Conservation (phyloP, 805 yeast species). For the Blastobotrys terrestris region DNA sequence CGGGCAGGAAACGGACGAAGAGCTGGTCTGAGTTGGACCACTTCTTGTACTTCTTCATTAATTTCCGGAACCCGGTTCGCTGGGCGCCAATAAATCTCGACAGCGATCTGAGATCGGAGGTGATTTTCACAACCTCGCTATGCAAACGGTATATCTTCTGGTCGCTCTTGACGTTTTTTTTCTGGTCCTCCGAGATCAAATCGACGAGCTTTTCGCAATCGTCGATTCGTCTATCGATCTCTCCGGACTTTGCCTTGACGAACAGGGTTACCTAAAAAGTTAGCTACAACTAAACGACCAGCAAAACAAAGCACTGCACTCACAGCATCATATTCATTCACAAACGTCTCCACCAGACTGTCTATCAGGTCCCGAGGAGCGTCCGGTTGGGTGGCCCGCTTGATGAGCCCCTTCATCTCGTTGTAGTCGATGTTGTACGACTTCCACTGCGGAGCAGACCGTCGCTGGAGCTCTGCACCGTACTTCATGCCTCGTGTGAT, state of each 20-base stretch:
- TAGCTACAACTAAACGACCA: background rate
- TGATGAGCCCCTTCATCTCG: slow-evolving; percentile 61
- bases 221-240: slow-evolving; percentile 48
- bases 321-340: slow-evolving; percentile 6
- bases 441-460: slow-evolving; percentile 86
- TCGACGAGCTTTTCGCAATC: slow-evolving; percentile 36
- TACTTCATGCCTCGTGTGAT: slow-evolving; percentile 78
- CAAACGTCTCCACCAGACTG: background rate
- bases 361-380: slow-evolving; percentile 1
- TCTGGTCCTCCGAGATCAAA: slow-evolving; percentile 22
- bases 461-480: slow-evolving; percentile 65
- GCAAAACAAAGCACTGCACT: too few relatives aligned
- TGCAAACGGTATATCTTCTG: slow-evolving; percentile 23
- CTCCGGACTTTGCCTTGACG: slow-evolving; percentile 62
- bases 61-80: slow-evolving; percentile 62
- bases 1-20: slow-evolving; percentile 23
- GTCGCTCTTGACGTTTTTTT: slow-evolving; percentile 6
- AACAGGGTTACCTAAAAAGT: slow-evolving; percentile 43
- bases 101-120: slow-evolving; percentile 52
- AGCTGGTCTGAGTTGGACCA: slow-evolving; percentile 34
- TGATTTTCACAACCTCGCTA: slow-evolving; percentile 38
- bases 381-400: slow-evolving; percentile 43
- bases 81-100: slow-evolving; percentile 69
- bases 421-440: slow-evolving; percentile 79
- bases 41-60: slow-evolving; percentile 60